Evolutionary conservation across 768 basidiomycete species (phyloP), one percentile per base, ranked within the genome.

Genomic region (Candolleomyces aberdarensis): DNA sequence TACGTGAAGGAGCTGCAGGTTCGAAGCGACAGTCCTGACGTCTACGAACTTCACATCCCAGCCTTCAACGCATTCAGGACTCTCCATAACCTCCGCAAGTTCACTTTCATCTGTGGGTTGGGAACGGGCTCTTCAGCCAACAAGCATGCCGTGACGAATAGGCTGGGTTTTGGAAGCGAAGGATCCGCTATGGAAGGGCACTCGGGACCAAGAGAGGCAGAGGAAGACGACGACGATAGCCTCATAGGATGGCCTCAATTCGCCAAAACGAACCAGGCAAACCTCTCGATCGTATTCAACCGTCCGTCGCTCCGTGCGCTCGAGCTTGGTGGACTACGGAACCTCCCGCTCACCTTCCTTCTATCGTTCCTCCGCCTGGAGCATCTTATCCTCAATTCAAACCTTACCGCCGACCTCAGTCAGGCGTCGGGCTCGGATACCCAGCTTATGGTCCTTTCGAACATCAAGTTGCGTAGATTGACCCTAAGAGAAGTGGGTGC

Each of bases 311-410:
- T 56, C 3, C 40, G 40, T 0, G 19, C 39, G 1, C 54, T 56
- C 39, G 54, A 56, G 39, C 39, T 56, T 14, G 54, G 54, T n/a
- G 54, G 54, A 14, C 36, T 55, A 40, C 53, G 40, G n/a, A 55
- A 55, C 53, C 31, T 55, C 53, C 53, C 53, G 5, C 41, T 39
- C 8, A 11, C 39, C 40, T 17, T 43, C 36, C 40, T 56, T 36
- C 39, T 56, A 17, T 20, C 39, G 36, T 56, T 56, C 54, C 39
- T 56, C 39, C 15, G 40, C 8, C 14, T 56, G 0, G 32, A 43
- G 0, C 54, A 56, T 26, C 54, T 56, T n/a, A 13, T 56, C 9
- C 36, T 56, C 54, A 39, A 56, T 39, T 40, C 54, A 1, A 36
- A 56, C 15, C 36, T 56, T 2, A 56, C 8, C 39, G 40, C 41